A percentile compares a stretch with the other conserved stretches of the same genome.
Conservation (phyloP, 2,329 filamentous ascomycete genomes). For the Talaromyces sp. region DNA sequence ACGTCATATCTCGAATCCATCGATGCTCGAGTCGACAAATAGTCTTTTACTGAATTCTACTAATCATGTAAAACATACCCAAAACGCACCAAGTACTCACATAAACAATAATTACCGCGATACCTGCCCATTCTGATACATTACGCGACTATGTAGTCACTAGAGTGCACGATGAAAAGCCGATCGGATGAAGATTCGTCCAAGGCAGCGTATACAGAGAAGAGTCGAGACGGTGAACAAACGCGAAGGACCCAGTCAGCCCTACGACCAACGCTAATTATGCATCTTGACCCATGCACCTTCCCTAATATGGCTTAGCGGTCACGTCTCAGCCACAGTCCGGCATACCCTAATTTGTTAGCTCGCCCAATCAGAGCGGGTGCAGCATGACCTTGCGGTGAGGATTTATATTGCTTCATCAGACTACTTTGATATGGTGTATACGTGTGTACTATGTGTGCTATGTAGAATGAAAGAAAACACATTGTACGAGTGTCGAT, state of each 20-base stretch:
- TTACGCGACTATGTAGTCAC: too few species aligned
- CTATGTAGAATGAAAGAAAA: neutral
- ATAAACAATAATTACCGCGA: too few species aligned
- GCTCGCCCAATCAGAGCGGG: neutral
- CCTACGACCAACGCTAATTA: slow-evolving; percentile 13
- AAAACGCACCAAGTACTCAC: too few species aligned
- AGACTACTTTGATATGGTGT: too few species aligned
- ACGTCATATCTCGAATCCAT: neutral
- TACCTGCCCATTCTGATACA: too few species aligned
- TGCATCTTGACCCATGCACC: neutral
- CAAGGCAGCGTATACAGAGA: neutral
- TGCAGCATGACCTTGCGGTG: slow-evolving; percentile 2
- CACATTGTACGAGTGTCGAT: neutral
- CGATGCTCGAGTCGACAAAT: too few species aligned
- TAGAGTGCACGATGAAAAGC: neutral
- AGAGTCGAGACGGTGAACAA: slow-evolving; percentile 14
- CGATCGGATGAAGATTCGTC: neutral
- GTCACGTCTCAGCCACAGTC: slow-evolving; percentile 17
- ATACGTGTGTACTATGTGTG: neutral
- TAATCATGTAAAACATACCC: too few species aligned
- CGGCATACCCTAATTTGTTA: slow-evolving; percentile 10
- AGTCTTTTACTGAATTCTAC: too few species aligned
- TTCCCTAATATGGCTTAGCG: neutral
- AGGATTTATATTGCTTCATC: neutral
- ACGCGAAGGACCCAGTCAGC: slow-evolving; percentile 11